Conservation (phyloP, 768 basidiomycete genomes). For the Xerocomellus intermedius region DNA sequence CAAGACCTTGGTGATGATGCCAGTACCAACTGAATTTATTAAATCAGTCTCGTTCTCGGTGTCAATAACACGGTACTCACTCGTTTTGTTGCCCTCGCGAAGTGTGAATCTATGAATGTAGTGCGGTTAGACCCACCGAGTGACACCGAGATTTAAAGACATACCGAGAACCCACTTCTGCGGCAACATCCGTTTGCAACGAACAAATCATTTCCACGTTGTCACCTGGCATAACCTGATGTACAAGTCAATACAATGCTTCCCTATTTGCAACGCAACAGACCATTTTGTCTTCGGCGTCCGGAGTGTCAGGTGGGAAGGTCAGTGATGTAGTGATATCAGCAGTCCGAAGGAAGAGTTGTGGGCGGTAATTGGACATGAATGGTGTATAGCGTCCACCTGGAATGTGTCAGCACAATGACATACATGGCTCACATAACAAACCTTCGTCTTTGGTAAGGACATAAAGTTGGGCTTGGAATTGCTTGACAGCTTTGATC, state of each 20-base stretch:
- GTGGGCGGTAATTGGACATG: conserved; percentile 91
- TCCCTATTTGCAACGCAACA: conserved; percentile 10
- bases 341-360: conserved; percentile 93
- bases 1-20: conserved; percentile 86
- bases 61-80: conserved; percentile 41
- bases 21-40: conserved; percentile 73
- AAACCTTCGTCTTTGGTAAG: conserved; percentile 39
- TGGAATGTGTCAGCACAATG: conserved; percentile 14
- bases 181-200: conserved; percentile 81
- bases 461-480: conserved; percentile 88
- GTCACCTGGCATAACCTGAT: conserved; percentile 93
- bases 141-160: conserved; percentile 4
- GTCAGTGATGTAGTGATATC: conserved; percentile 84
- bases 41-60: conserved; percentile 11
- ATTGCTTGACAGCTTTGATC: conserved; percentile 93
- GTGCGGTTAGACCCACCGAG: neutral
- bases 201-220: conserved; percentile 91
- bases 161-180: conserved; percentile 84
- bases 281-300: conserved; percentile 87
- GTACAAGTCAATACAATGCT: neutral
- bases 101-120: conserved; percentile 65
- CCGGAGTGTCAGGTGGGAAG: conserved; percentile 83
- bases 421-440: conserved; percentile 49
- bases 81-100: conserved; percentile 91
- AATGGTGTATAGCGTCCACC: conserved; percentile 88